A percentile compares a stretch with the other conserved stretches of the same genome.
Evolutionary conservation across 2,329 filamentous ascomycete genomes (phyloP).

Genomic region (Lojkania enalia): DNA sequence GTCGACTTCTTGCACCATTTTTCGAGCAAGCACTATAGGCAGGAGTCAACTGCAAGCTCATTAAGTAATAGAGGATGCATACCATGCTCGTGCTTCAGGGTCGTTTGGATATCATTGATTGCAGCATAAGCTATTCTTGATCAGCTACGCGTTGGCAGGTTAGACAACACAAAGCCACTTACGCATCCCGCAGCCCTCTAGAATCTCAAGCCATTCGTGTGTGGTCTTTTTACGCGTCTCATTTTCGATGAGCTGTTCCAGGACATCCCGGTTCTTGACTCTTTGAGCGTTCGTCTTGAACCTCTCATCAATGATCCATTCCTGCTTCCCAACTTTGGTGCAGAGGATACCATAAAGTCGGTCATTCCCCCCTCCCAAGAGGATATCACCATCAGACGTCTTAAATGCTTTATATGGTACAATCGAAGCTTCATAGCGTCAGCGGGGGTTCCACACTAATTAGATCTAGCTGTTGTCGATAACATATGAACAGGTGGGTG

Average conservation of each 20-base stretch:
- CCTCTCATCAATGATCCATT: constrained; percentile 60
- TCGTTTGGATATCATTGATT: constrained; percentile 87
- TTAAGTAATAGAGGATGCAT: constrained; percentile 39
- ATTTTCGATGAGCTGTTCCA: constrained; percentile 78
- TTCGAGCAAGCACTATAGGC: constrained; percentile 65
- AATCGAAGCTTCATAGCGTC: constrained; percentile 72
- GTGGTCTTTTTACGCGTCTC: constrained; percentile 79
- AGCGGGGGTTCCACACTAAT: constrained; percentile 8
- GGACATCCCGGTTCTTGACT: constrained; percentile 69
- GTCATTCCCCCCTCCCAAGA: constrained; percentile 68
- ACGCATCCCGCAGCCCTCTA: constrained; percentile 88
- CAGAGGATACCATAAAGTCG: constrained; percentile 63
- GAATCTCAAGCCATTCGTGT: constrained; percentile 79
- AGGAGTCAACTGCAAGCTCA: constrained; percentile 7
- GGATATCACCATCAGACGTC: constrained; percentile 64
- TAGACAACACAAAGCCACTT: constrained; percentile 10
- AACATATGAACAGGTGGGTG: no score
- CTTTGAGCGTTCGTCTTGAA: constrained; percentile 63
- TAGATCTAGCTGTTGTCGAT: no score
- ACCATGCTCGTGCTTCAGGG: constrained; percentile 84
- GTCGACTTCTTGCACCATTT: constrained; percentile 88
- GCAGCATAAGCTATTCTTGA: constrained; percentile 69
- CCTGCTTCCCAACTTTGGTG: constrained; percentile 59
- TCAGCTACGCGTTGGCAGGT: constrained; percentile 8
- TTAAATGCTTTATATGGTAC: constrained; percentile 89